These are phyloP conservation scores for Erodium chrysanthum DNA, from an alignment of 441 rosid genomes.

Conservation along the genomic window DNA sequence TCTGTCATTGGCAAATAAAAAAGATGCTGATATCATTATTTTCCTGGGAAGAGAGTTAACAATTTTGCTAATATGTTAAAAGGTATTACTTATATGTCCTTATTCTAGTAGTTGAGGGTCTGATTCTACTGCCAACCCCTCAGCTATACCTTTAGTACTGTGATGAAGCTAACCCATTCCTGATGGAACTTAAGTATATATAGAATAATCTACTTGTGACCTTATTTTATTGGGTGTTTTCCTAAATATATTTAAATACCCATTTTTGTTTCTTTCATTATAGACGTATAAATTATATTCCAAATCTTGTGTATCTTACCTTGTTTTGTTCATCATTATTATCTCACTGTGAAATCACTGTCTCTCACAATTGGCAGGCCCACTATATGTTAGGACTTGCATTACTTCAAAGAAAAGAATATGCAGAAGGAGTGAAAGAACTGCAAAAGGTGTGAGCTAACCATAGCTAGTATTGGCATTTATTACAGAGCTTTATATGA, in stretches of 20 bases:
- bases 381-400: constrained; percentile 82
- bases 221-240: no score
- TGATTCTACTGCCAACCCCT: neutral
- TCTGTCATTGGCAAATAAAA: neutral
- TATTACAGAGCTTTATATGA: neutral
- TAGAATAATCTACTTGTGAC: neutral
- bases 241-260: neutral
- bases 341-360: neutral
- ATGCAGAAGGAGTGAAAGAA: constrained; percentile 52
- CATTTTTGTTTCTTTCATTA: constrained; percentile 1
- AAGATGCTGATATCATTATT: neutral
- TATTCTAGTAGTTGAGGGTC: neutral
- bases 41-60: neutral
- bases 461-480: neutral
- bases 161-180: neutral
- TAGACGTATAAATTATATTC: neutral
- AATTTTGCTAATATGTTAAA: neutral
- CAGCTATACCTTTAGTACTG: neutral
- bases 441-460: constrained; percentile 48
- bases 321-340: neutral
- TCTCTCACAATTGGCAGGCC: constrained; percentile 35
- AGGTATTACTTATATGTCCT: neutral
- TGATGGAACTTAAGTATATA: no score
- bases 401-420: constrained; percentile 43
- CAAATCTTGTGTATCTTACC: neutral